Evolutionary conservation across 805 yeast genomes (phyloP), one percentile per base, ranked within the genome.

Genomic region (Cyberlindnera suaveolens): DNA sequence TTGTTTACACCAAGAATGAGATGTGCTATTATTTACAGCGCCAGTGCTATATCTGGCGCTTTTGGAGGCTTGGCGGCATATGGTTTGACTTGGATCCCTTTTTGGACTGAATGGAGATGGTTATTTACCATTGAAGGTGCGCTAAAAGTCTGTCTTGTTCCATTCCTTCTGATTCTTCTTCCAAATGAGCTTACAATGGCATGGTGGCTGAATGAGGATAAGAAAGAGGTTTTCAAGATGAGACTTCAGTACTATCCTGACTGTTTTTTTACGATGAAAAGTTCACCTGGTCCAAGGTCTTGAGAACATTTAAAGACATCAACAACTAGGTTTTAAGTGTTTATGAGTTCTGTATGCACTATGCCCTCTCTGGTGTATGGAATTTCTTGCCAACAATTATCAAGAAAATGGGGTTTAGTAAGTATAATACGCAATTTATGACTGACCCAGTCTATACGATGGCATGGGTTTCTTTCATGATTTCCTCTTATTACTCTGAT

Each of bases 61-160:
- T 74, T 78, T 55, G 78, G 80, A 40, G 82, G 83, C 14, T 58
- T 74, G 23, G 64, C 74, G 23, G 70, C 73, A 1, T 69, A 65
- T 44, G 80, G 75, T 16, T 64, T 77, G 39, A 56, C 68, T 9
- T 55, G 60, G 31, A 65, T 72, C 48, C 53, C 56, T 9, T 61
- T 65, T 2, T 54, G 69, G 51, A 65, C 57, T 33, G 75, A 75
- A 10, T 76, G 78, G 77, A 66, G 74, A 52, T 75, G 73, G 63
- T 61, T 76, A 20, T 76, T 65, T 48, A 66, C 75, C 6, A 63
- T 76, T 23, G 81, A 76, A 54, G 78, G 80, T 34, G 59, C 66
- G 0, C 58, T 74, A 11, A 67, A 77, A 1, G 45, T 66, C 16
- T 53, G 66, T 3, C 63, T 63, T 14, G 61, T 63, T 5, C 69